A percentile compares a stretch with the other conserved stretches of the same genome.
These are phyloP conservation scores for Saturnispora kantuleensis DNA, from an alignment of 805 yeast genomes.

Conservation along the genomic window DNA sequence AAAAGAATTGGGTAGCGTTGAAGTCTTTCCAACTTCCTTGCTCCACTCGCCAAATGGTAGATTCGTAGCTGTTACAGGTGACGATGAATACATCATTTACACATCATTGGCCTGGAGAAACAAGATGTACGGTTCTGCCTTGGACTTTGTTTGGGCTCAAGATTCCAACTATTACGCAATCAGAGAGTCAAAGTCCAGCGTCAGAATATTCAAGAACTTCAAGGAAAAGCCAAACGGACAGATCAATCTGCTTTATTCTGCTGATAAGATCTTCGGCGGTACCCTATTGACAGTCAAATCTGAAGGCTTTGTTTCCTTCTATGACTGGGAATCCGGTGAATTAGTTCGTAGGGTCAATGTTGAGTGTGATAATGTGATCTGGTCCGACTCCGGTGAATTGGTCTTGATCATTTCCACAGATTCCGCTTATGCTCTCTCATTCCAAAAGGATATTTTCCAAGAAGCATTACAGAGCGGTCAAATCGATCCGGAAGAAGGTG, in stretches of 20 bases:
- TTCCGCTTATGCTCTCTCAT: constrained; percentile 69
- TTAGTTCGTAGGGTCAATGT: constrained; percentile 86
- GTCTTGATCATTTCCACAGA: constrained; percentile 66
- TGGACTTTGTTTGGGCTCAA: constrained; percentile 91
- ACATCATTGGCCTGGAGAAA: constrained; percentile 98
- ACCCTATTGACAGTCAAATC: constrained; percentile 78
- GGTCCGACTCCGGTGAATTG: constrained; percentile 92
- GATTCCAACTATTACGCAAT: constrained; percentile 84
- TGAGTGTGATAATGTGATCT: constrained; percentile 69
- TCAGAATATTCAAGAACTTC: constrained; percentile 74
- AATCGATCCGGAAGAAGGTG: constrained; percentile 75
- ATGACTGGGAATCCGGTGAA: constrained; percentile 86
- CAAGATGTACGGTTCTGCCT: constrained; percentile 81
- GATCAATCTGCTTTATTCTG: constrained; percentile 57
- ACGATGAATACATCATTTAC: constrained; percentile 92
- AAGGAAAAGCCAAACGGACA: constrained; percentile 60
- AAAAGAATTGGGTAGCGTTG: constrained; percentile 91
- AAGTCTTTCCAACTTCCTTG: constrained; percentile 80
- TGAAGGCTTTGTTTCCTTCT: constrained; percentile 77
- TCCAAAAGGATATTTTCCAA: constrained; percentile 55
- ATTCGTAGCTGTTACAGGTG: constrained; percentile 94
- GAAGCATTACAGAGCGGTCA: constrained; percentile 50
- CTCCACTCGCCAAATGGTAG: constrained; percentile 95
- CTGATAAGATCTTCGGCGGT: constrained; percentile 81
- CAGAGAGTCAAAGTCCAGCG: constrained; percentile 54